A percentile compares a stretch with the other conserved stretches of the same genome.
Evolutionary conservation across 441 rosid genomes (phyloP).

Genomic region (Metrosideros polymorpha): DNA sequence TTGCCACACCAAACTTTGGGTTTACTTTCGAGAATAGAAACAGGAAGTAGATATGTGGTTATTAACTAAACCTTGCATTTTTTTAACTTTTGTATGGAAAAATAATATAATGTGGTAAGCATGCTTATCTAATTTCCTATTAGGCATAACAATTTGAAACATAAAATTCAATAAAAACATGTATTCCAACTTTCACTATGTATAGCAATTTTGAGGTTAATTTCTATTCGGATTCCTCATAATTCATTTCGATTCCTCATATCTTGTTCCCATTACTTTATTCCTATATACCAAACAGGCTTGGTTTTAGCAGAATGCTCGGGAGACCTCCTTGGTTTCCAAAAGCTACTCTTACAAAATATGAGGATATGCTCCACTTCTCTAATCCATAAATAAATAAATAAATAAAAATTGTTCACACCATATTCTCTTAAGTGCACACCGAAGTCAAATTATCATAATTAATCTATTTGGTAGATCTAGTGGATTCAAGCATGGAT

Average conservation of each 20-base stretch:
- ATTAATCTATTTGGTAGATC: neutral
- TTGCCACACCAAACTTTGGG: neutral
- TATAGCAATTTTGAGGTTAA: neutral
- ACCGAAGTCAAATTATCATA: too few species aligned
- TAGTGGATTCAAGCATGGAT: neutral
- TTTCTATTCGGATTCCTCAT: neutral
- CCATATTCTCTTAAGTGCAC: too few species aligned
- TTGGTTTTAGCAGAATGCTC: too few species aligned
- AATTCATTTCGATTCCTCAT: neutral
- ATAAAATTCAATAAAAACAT: neutral
- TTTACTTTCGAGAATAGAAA: neutral
- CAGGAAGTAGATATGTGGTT: neutral
- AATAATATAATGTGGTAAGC: neutral
- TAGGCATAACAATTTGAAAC: neutral
- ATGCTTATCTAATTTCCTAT: neutral
- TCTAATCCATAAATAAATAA: too few species aligned
- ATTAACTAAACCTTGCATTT: neutral
- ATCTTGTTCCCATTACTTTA: neutral
- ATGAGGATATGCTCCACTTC: too few species aligned
- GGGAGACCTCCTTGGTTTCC: too few species aligned
- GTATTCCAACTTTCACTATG: neutral
- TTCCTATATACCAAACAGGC: too few species aligned
- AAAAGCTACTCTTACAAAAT: too few species aligned
- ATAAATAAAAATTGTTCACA: too few species aligned
- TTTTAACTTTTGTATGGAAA: neutral